Base-by-base conservation (phyloP, 345 rosid species). In the Trapa incisa region DNA sequence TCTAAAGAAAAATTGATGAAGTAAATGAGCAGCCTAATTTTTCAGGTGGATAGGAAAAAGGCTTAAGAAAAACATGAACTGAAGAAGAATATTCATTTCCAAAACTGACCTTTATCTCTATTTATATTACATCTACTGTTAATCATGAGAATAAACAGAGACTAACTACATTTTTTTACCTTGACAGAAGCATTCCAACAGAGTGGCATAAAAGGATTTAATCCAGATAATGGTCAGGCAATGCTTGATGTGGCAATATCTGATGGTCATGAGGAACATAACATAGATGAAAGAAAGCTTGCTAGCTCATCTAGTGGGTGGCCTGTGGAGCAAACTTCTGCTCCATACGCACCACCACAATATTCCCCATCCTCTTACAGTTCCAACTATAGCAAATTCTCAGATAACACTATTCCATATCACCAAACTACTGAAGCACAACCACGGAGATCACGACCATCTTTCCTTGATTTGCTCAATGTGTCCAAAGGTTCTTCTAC, bases 401-500 rank as follows among this genome's bases (percentile, higher is more conserved):
- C 74, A 29, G 71, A 76, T 74, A 61, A 72, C 17, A 62, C 74
- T 3, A 65, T 85, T 7, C 69, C 57, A 67, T 11, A 80, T 76
- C 58, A 80, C 17, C 78, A 78, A 52, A 53, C 75, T 71, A 80
- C 63, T 79, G 95, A 91, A 71, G 67, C 85, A 37, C 83, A 50
- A 72, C 77, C 80, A 68, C 68, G 83, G 77, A 89, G 83, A 82
- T 80, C 84, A 67, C 89, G 96, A 50, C 90, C 96, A 39, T 95
- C 99, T 61, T 89, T 91, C 77, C 90, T 91, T 65, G 98, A 91
- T 83, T 83, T 96, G 67, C 83, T 95, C 64, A 85, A 87, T 53
- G 77, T 83, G 65, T 48, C 86, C 13, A 85, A 84, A 79, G 75
- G 79, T 70, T 65, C 91, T 71, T 67, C 91, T 71, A 74, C 81